Percentiles rank a stretch among this genome's conserved stretches.
Evolutionary conservation across 768 basidiomycete genomes (phyloP).

Genomic region (Panaeolus papilionaceus): DNA sequence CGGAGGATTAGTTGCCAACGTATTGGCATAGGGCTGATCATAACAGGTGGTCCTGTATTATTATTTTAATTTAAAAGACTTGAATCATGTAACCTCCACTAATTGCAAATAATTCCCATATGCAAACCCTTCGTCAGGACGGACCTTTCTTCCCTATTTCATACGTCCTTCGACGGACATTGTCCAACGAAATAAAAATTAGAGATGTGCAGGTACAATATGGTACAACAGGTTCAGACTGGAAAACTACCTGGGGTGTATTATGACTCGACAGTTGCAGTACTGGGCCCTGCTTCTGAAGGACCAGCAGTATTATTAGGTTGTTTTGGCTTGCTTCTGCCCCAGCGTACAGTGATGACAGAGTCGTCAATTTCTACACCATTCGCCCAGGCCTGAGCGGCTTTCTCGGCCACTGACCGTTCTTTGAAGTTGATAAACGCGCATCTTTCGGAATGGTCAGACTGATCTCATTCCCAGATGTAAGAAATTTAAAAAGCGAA

Average conservation of each 20-base stretch:
- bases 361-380: constrained; percentile 88
- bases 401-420: constrained; percentile 81
- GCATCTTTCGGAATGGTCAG: constrained; percentile 55
- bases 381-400: constrained; percentile 89
- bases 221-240: constrained; percentile 2
- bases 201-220: constrained; percentile 13
- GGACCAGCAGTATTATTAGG: constrained; percentile 28
- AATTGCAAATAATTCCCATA: background rate
- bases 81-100: background rate
- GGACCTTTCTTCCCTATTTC: background rate
- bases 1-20: constrained; percentile 46
- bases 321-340: constrained; percentile 67
- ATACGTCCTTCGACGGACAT: background rate
- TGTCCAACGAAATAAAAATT: background rate
- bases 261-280: constrained; percentile 30
- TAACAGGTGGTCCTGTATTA: background rate
- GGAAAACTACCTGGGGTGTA: background rate
- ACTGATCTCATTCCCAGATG: background rate
- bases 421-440: constrained; percentile 96
- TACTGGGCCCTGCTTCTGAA: constrained; percentile 19
- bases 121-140: background rate
- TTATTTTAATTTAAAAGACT: background rate
- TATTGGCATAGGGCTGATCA: background rate
- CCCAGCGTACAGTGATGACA: constrained; percentile 84
- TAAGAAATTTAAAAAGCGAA: constrained; percentile 32